Base-by-base conservation (phyloP, 768 basidiomycete species). In the Clitopilus passeckerianus region DNA sequence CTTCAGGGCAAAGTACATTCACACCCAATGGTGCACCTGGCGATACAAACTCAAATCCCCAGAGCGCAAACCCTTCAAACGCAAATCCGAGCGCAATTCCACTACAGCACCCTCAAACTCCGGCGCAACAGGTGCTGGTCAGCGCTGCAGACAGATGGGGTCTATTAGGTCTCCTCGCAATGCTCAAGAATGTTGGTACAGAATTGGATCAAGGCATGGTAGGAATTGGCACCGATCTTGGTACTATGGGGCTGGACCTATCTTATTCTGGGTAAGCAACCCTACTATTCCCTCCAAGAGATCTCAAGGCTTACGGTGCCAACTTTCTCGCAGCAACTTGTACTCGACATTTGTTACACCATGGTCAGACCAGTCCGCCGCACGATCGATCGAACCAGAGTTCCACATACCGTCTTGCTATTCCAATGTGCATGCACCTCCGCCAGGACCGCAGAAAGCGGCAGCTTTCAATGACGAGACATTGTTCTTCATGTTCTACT, bases 401-500 rank as follows among this genome's bases (percentile, higher is more conserved):
- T 97, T 88, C 71, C 88, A 91, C 66, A 83, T 95, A 53, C 95
- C 95, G 41, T 77, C 85, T 27, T 97, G 95, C 75, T 98, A 98
- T 66, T 72, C 77, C 62, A 94, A 89, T 72, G 95, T 97, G 53
- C 89, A 91, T 65, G 87, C 95, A 34, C 87, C 89, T 35, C 86
- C 93, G 52, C 90, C 91, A 35, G 90, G 90, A 4, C 88, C 90
- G 56, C 79, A 70, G 63, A 95, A 94, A 75, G 90, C 87, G 16
- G 81, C 83, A 0, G 85, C 87, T 54, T 96, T 98, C 75, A 90
- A 89, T 72, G 95, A 98, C 72, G 95, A 98, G 74, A 97, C 95
- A 15, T 77, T 98, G 24, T 97, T 98, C 75, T 96, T 93, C 81
- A 95, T 96, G 86, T 98, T 98, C 80, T 98, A 98, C 76, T 87